These are phyloP conservation scores for Plicaturopsis crispa DNA, from an alignment of 768 basidiomycete species.

Conservation along the genomic window DNA sequence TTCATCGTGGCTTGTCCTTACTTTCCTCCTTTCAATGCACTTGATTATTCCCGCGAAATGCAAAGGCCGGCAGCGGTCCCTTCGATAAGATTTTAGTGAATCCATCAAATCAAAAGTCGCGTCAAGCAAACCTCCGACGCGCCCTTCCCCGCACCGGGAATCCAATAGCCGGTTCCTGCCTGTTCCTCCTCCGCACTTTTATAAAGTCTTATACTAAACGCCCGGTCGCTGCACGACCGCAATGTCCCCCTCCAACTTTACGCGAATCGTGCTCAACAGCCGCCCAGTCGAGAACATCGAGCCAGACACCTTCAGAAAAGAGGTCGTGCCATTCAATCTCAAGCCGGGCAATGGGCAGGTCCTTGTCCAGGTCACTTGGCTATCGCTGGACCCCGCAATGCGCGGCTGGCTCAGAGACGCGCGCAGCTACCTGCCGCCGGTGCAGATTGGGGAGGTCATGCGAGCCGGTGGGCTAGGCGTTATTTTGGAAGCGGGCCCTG, in stretches of 20 bases:
- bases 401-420: conserved; percentile 70
- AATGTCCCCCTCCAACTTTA: conserved; percentile 33
- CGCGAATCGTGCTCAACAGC: conserved; percentile 67
- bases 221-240: not conserved
- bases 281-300: conserved; percentile 65
- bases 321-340: conserved; percentile 43
- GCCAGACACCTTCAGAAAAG: conserved; percentile 65
- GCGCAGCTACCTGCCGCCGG: conserved; percentile 66
- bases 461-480: conserved; percentile 60
- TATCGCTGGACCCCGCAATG: conserved; percentile 87
- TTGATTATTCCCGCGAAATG: no score
- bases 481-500: conserved; percentile 50
- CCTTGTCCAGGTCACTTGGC: conserved; percentile 72
- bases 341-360: conserved; percentile 46
- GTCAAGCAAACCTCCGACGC: not conserved
- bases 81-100: no score
- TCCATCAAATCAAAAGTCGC: not conserved
- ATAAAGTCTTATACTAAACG: no score
- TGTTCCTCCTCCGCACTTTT: no score
- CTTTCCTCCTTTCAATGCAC: no score
- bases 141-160: not conserved
- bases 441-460: conserved; percentile 75
- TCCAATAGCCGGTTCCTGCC: not conserved
- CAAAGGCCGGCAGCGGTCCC: no score
- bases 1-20: no score